Conservation (phyloP, 2,329 filamentous ascomycete species). For the Colletotrichum sp. region DNA sequence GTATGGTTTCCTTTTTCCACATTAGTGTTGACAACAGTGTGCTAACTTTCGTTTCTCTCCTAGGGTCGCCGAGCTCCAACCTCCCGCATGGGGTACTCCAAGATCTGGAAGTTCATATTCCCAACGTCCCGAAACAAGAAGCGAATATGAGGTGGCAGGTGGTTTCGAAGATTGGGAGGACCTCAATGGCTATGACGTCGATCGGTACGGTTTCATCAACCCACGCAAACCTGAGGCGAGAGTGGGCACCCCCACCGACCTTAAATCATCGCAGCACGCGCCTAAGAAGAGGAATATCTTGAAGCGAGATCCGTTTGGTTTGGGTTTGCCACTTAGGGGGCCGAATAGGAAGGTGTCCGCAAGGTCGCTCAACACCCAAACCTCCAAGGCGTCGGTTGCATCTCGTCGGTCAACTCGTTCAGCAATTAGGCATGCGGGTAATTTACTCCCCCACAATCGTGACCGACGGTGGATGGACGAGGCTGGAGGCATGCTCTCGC, state of each 20-base stretch:
- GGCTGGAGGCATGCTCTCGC: constrained; percentile 70
- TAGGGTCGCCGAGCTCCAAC: constrained; percentile 34
- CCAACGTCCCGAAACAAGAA: constrained; percentile 46
- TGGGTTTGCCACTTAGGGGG: constrained; percentile 37
- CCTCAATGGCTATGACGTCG: constrained; percentile 64
- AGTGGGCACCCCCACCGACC: constrained; percentile 44
- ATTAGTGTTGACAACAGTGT: constrained; percentile 23
- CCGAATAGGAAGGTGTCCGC: constrained; percentile 62
- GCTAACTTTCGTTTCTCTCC: constrained; percentile 30
- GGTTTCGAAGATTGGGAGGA: constrained; percentile 73
- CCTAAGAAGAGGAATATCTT: constrained; percentile 51
- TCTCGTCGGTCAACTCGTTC: constrained; percentile 61
- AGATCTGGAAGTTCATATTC: constrained; percentile 50
- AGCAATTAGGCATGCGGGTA: constrained; percentile 61
- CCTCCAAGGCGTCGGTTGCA: constrained; percentile 54
- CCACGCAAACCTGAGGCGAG: constrained; percentile 45
- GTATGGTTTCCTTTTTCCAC: constrained; percentile 61
- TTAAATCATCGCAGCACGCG: constrained; percentile 47
- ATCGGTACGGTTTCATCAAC: constrained; percentile 73
- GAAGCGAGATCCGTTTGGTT: constrained; percentile 42
- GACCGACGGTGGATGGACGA: constrained; percentile 68
- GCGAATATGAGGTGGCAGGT: constrained; percentile 56
- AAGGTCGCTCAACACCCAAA: constrained; percentile 63
- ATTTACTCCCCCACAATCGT: constrained; percentile 65
- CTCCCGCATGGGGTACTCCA: constrained; percentile 39